phyloP scores from a whole-genome alignment of 1,284 basidiomycete genomes.

The Coniophora puteana region DNA sequence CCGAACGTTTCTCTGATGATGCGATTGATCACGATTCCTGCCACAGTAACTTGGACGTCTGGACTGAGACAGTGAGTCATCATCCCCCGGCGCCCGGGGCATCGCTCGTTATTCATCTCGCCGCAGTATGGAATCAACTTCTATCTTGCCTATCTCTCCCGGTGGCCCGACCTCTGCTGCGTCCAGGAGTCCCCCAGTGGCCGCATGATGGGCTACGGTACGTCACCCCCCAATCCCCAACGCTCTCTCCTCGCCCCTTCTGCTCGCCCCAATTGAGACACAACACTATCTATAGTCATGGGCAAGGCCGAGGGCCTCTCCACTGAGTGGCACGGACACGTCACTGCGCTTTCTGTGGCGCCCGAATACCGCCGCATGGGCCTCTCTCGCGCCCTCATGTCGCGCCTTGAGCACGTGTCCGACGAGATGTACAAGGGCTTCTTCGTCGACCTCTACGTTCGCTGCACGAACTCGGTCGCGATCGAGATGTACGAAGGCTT shows the following conservation, averaged over 20 bases:
- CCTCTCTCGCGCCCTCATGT: slow-evolving; percentile 81
- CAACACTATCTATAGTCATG: slow-evolving; percentile 51
- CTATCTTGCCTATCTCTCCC: slow-evolving; percentile 82
- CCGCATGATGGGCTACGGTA: slow-evolving; percentile 85
- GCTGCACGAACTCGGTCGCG: slow-evolving; percentile 75
- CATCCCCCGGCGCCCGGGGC: background rate
- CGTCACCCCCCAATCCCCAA: slow-evolving; percentile 20
- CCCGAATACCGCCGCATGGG: slow-evolving; percentile 86
- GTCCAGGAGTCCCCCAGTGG: slow-evolving; percentile 77
- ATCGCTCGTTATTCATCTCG: slow-evolving; percentile 1
- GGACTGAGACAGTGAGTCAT: slow-evolving; percentile 82
- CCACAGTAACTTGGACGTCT: slow-evolving; percentile 83
- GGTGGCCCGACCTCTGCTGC: slow-evolving; percentile 89
- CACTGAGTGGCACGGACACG: slow-evolving; percentile 83
- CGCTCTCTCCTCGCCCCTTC: slow-evolving; percentile 4
- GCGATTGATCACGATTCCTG: slow-evolving; percentile 4
- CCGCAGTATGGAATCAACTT: slow-evolving; percentile 79
- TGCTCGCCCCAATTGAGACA: slow-evolving; percentile 7
- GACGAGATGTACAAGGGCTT: slow-evolving; percentile 72
- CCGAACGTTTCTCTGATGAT: background rate
- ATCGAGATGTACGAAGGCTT: slow-evolving; percentile 84
- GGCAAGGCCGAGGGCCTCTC: slow-evolving; percentile 81
- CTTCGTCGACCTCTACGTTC: slow-evolving; percentile 91
- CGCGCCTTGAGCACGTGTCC: slow-evolving; percentile 77
- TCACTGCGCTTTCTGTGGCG: slow-evolving; percentile 89